A percentile compares a stretch with the other conserved stretches of the same genome.
Conservation (phyloP, 345 rosid species). For the Syzygium grande region DNA sequence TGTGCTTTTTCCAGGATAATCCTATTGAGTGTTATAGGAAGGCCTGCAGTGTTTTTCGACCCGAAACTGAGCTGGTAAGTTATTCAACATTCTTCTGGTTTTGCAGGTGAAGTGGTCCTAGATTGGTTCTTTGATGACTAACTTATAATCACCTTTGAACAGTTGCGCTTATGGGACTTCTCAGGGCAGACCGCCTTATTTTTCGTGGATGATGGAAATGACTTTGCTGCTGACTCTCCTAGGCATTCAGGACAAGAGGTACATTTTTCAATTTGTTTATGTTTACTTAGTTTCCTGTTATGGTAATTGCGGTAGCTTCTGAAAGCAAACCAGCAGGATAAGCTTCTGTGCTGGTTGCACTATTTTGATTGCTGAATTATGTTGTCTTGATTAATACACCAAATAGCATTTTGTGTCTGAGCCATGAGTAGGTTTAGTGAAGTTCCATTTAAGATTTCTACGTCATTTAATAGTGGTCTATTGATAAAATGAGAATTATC, state of each 20-base stretch:
- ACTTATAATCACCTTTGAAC: slow-evolving; percentile 9
- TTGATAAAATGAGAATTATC: not conserved
- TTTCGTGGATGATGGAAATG: slow-evolving; percentile 20
- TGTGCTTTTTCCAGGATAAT: slow-evolving; percentile 37
- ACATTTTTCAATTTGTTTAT: not conserved
- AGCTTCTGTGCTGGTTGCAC: not conserved
- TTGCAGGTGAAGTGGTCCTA: not conserved
- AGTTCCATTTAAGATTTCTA: not conserved
- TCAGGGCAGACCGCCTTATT: slow-evolving; percentile 45
- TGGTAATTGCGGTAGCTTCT: not conserved
- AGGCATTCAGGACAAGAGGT: slow-evolving; percentile 45
- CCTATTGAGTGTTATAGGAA: slow-evolving; percentile 27
- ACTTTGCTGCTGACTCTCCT: slow-evolving; percentile 11
- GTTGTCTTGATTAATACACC: not conserved
- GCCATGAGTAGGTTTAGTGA: not conserved
- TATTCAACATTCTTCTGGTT: not conserved
- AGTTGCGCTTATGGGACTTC: slow-evolving; percentile 63
- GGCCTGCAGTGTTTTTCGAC: slow-evolving; percentile 45
- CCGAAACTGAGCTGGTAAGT: slow-evolving; percentile 39
- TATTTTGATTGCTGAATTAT: not conserved
- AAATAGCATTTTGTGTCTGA: not conserved
- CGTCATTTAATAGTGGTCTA: not conserved
- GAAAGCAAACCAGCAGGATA: not conserved
- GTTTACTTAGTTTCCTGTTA: not conserved
- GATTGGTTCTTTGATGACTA: not conserved